phyloP scores from a whole-genome alignment of 2,329 filamentous ascomycete genomes.

The Colletotrichum costaricense region DNA sequence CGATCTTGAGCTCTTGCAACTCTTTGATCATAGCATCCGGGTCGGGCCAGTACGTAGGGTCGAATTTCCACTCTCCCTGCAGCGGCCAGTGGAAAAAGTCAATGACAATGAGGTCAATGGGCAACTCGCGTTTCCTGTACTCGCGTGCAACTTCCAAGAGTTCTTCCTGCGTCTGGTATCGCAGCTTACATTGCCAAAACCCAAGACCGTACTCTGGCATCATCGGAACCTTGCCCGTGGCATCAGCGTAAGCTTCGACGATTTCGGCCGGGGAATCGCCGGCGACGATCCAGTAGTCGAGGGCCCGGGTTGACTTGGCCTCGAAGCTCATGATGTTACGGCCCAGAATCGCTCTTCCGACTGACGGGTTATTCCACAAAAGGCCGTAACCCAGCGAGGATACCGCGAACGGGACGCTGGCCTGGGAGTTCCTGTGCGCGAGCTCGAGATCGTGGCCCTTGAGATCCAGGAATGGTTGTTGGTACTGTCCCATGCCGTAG shows the following conservation, averaged over 20 bases:
- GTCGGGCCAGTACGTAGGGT: constrained; percentile 73
- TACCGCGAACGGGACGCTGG: constrained; percentile 69
- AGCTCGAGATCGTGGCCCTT: constrained; percentile 71
- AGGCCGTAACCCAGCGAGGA: constrained; percentile 69
- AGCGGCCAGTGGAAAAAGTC: constrained; percentile 74
- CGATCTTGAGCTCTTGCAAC: constrained; percentile 66
- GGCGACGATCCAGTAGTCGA: constrained; percentile 72
- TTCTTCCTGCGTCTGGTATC: constrained; percentile 72
- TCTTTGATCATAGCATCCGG: constrained; percentile 74
- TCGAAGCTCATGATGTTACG: constrained; percentile 70
- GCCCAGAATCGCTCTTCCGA: constrained; percentile 68
- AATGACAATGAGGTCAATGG: constrained; percentile 70
- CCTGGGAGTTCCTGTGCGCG: constrained; percentile 72
- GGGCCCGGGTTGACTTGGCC: constrained; percentile 61
- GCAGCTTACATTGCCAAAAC: constrained; percentile 73
- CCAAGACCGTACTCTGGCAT: constrained; percentile 74
- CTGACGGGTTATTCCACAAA: constrained; percentile 71
- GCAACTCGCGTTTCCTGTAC: constrained; percentile 62
- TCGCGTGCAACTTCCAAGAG: constrained; percentile 67
- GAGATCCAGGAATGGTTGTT: constrained; percentile 68
- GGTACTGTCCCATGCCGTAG: constrained; percentile 74
- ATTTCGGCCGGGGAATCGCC: constrained; percentile 64
- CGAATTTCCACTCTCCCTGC: constrained; percentile 77
- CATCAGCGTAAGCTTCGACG: constrained; percentile 62
- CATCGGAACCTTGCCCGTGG: constrained; percentile 68